A percentile compares a stretch with the other conserved stretches of the same genome.
Evolutionary conservation across 1,139 yeast species (phyloP).

Genomic region (Candida neerlandica): DNA sequence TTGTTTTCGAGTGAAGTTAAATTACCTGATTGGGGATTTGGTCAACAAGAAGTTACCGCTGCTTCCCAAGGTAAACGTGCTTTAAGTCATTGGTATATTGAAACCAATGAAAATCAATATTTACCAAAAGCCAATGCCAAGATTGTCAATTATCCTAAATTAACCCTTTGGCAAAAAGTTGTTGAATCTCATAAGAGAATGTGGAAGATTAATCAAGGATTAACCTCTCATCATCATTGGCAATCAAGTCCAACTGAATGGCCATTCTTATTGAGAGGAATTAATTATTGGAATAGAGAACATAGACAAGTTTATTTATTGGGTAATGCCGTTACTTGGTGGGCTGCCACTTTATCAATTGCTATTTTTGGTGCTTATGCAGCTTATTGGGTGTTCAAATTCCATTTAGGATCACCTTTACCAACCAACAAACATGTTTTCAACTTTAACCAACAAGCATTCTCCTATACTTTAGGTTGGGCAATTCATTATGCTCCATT

Average conservation of each 20-base stretch:
- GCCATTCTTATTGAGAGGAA: slow-evolving; percentile 90
- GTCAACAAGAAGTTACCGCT: slow-evolving; percentile 95
- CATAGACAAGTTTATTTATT: slow-evolving; percentile 79
- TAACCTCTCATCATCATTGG: slow-evolving; percentile 83
- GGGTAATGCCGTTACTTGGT: slow-evolving; percentile 93
- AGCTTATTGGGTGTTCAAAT: slow-evolving; percentile 60
- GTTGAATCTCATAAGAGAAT: slow-evolving; percentile 79
- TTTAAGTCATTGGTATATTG: slow-evolving; percentile 86
- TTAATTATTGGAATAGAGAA: slow-evolving; percentile 88
- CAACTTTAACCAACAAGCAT: slow-evolving; percentile 71
- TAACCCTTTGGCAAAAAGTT: slow-evolving; percentile 70
- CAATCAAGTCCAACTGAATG: slow-evolving; percentile 88
- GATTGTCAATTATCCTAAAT: slow-evolving; percentile 57
- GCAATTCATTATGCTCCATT: slow-evolving; percentile 83
- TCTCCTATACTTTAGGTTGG: slow-evolving; percentile 80
- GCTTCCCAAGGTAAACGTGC: slow-evolving; percentile 78
- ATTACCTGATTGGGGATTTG: slow-evolving; percentile 95
- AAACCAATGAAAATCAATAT: slow-evolving; percentile 60
- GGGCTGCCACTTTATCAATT: slow-evolving; percentile 69
- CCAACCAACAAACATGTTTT: slow-evolving; percentile 57
- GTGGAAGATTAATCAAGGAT: slow-evolving; percentile 89
- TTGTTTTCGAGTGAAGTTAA: slow-evolving; percentile 84
- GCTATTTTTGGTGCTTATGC: slow-evolving; percentile 57
- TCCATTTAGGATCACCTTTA: slow-evolving; percentile 69
- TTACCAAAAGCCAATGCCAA: slow-evolving; percentile 27